phyloP scores from a whole-genome alignment of 768 basidiomycete genomes.

The Pulveroboletus sp. region DNA sequence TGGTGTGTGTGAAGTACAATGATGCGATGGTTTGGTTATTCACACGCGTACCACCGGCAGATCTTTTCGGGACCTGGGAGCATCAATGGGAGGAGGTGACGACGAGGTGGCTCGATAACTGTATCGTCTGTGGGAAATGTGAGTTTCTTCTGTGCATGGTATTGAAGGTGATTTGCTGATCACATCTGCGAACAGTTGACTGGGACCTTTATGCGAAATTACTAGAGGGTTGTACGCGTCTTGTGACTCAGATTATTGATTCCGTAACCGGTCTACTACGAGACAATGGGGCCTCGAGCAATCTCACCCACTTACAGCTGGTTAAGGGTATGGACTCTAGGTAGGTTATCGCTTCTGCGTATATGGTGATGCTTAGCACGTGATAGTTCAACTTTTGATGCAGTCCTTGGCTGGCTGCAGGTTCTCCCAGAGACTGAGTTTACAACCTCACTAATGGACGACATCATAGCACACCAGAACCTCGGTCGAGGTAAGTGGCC shows the following conservation, averaged over 20 bases:
- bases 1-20: conserved; percentile 40
- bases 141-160: conserved; percentile 18
- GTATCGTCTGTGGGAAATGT: conserved; percentile 42
- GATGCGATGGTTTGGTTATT: not conserved
- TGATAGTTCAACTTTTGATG: conserved; percentile 21
- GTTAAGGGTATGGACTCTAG: conserved; percentile 35
- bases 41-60: conserved; percentile 5
- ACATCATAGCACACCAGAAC: conserved; percentile 22
- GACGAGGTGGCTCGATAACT: conserved; percentile 20
- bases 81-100: conserved; percentile 21
- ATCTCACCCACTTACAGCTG: conserved; percentile 36
- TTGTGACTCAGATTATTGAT: conserved; percentile 38
- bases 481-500: conserved; percentile 25
- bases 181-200: conserved; percentile 39
- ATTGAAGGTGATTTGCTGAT: not conserved
- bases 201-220: conserved; percentile 51
- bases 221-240: conserved; percentile 35
- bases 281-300: conserved; percentile 17
- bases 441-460: conserved; percentile 14
- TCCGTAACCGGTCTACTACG: conserved; percentile 29
- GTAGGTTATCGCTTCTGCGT: conserved; percentile 26
- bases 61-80: conserved; percentile 24
- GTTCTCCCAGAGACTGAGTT: conserved; percentile 17
- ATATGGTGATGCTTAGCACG: not conserved
- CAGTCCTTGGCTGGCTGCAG: conserved; percentile 24